Evolutionary conservation across 2,329 filamentous ascomycete species (phyloP).

Genomic region (Nemania bipapillata): DNA sequence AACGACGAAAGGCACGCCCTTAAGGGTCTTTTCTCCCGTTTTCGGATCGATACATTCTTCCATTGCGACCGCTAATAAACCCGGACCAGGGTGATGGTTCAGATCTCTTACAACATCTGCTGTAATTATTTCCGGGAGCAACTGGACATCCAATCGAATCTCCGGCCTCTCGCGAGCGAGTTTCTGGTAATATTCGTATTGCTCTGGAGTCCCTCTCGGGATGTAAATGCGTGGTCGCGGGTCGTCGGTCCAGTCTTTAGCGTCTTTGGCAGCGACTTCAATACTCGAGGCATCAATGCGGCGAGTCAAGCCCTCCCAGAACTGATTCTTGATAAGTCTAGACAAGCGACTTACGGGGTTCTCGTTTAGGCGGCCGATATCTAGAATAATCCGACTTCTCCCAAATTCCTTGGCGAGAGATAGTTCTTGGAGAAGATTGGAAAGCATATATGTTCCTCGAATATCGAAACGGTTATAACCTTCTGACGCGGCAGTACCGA

Average conservation of each 20-base stretch:
- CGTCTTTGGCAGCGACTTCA: conserved; percentile 84
- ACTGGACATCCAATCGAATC: conserved; percentile 85
- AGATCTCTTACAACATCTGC: conserved; percentile 83
- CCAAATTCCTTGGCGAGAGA: conserved; percentile 91
- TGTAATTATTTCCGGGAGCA: conserved; percentile 80
- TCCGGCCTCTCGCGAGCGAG: conserved; percentile 83
- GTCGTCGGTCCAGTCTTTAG: conserved; percentile 94
- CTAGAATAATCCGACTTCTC: conserved; percentile 87
- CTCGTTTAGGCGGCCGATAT: conserved; percentile 90
- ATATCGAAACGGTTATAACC: conserved; percentile 90
- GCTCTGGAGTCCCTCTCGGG: conserved; percentile 83
- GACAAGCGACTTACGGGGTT: conserved; percentile 91
- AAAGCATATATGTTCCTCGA: conserved; percentile 95
- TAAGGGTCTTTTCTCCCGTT: conserved; percentile 75
- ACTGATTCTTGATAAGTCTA: conserved; percentile 86
- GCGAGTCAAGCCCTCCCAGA: conserved; percentile 91
- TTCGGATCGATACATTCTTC: conserved; percentile 75
- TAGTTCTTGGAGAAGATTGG: conserved; percentile 94
- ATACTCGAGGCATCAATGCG: conserved; percentile 90
- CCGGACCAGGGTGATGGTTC: conserved; percentile 89
- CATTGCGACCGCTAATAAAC: conserved; percentile 89
- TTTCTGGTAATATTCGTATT: conserved; percentile 86
- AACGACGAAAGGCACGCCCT: conserved; percentile 93
- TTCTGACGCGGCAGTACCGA: conserved; percentile 86
- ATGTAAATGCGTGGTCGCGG: conserved; percentile 92